phyloP scores from a whole-genome alignment of 352 stramenopile genomes.

The Phytophthora citrophthora region DNA sequence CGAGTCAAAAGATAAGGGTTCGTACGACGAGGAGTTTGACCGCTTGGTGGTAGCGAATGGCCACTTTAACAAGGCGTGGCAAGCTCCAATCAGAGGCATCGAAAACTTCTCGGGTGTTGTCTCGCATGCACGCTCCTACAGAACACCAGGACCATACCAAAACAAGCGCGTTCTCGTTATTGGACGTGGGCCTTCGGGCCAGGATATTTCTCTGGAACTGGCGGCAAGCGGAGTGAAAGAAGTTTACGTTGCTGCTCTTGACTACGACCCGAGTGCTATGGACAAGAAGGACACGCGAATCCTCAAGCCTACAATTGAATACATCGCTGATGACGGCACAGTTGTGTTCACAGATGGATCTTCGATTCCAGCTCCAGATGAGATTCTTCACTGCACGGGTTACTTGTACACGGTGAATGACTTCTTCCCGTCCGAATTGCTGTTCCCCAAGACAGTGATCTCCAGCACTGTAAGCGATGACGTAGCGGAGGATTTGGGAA shows the following conservation, averaged over 20 bases:
- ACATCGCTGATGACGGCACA: constrained; percentile 43
- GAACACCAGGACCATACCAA: constrained; percentile 42
- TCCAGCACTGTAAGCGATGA: constrained; percentile 24
- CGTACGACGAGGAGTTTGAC: constrained; percentile 64
- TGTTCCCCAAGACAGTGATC: constrained; percentile 41
- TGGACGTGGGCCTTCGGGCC: constrained; percentile 65
- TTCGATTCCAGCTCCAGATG: constrained; percentile 48
- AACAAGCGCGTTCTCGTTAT: constrained; percentile 66
- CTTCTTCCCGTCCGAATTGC: constrained; percentile 43
- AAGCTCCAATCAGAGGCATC: constrained; percentile 50
- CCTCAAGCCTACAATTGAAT: constrained; percentile 56
- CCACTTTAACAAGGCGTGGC: constrained; percentile 66
- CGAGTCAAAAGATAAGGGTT: constrained; percentile 34
- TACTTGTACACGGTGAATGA: constrained; percentile 69
- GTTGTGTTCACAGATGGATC: constrained; percentile 62
- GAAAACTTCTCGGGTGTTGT: constrained; percentile 48
- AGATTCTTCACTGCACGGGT: constrained; percentile 75
- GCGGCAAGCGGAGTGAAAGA: constrained; percentile 35
- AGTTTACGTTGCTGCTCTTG: constrained; percentile 57
- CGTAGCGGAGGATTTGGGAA: constrained; percentile 30
- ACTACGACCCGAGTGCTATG: constrained; percentile 35
- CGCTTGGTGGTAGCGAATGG: constrained; percentile 74
- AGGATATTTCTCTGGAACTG: constrained; percentile 78
- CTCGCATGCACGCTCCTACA: constrained; percentile 56
- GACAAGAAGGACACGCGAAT: constrained; percentile 40